phyloP scores from a whole-genome alignment of 2,329 filamentous ascomycete genomes.

The Dryadomyces quercivorus region DNA sequence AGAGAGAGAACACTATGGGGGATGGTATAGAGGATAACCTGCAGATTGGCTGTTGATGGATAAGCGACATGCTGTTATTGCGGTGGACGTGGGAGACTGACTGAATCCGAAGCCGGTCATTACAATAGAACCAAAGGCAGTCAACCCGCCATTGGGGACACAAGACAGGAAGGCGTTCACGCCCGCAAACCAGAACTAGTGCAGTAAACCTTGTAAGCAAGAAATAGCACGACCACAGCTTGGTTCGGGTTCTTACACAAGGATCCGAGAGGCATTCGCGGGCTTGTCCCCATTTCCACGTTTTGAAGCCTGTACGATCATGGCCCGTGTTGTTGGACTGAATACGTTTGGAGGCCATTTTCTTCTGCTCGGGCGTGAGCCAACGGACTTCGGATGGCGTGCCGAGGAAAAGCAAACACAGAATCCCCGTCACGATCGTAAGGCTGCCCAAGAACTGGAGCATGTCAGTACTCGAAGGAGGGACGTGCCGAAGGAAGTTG shows the following conservation, averaged over 20 bases:
- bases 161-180: constrained; percentile 23
- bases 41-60: constrained; percentile 18
- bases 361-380: constrained; percentile 22
- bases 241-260: neutral
- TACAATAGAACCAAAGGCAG: constrained; percentile 22
- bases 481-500: no score
- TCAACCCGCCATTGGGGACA: constrained; percentile 22
- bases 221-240: neutral
- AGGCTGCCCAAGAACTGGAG: constrained; percentile 24
- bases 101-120: constrained; percentile 23
- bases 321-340: constrained; percentile 24
- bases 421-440: constrained; percentile 19
- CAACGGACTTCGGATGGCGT: constrained; percentile 26
- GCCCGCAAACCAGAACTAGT: constrained; percentile 24
- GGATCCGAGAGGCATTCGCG: constrained; percentile 23
- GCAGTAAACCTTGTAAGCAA: neutral
- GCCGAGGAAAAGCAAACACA: constrained; percentile 23
- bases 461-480: neutral
- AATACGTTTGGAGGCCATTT: constrained; percentile 24
- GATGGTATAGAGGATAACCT: constrained; percentile 24
- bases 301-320: constrained; percentile 23
- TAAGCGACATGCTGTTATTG: neutral
- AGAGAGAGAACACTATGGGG: constrained; percentile 21
- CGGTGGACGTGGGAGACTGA: neutral
- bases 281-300: constrained; percentile 25